A percentile compares a stretch with the other conserved stretches of the same genome.
Evolutionary conservation across 2,329 filamentous ascomycete genomes (phyloP).

Genomic region (Aspergillus sp.): DNA sequence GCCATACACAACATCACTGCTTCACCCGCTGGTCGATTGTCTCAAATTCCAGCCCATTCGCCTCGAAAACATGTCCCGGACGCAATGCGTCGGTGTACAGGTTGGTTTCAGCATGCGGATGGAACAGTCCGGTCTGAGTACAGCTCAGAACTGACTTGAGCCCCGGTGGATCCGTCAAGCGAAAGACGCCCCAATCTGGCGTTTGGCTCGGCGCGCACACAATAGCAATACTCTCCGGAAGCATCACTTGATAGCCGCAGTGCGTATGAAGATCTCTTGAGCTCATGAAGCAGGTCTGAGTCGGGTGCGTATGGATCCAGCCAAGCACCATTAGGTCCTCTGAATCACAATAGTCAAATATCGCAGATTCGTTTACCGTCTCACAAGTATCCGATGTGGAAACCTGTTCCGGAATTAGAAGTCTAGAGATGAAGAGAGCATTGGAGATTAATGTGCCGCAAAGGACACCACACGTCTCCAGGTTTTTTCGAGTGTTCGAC

Average conservation of each 20-base stretch:
- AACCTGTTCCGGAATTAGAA: slow-evolving; percentile 89
- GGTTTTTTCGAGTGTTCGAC: slow-evolving; percentile 76
- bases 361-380: slow-evolving; percentile 79
- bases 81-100: slow-evolving; percentile 77
- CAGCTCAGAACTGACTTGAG: slow-evolving; percentile 84
- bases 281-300: slow-evolving; percentile 97
- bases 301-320: slow-evolving; percentile 98
- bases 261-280: slow-evolving; percentile 93
- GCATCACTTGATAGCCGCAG: slow-evolving; percentile 91
- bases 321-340: slow-evolving; percentile 85
- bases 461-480: slow-evolving; percentile 95
- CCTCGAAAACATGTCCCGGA: slow-evolving; percentile 74
- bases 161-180: slow-evolving; percentile 90
- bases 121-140: slow-evolving; percentile 78
- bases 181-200: slow-evolving; percentile 83
- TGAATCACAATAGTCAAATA: slow-evolving; percentile 87
- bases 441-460: slow-evolving; percentile 91
- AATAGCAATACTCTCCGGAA: slow-evolving; percentile 94
- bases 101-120: slow-evolving; percentile 72
- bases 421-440: slow-evolving; percentile 84
- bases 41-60: slow-evolving; percentile 67
- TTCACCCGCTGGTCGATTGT: slow-evolving; percentile 64
- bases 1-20: slow-evolving; percentile 7
- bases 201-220: slow-evolving; percentile 86
- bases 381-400: slow-evolving; percentile 94